These are phyloP conservation scores for Coniochaeta sp. DNA, from an alignment of 2,329 filamentous ascomycete genomes.

Conservation along the genomic window DNA sequence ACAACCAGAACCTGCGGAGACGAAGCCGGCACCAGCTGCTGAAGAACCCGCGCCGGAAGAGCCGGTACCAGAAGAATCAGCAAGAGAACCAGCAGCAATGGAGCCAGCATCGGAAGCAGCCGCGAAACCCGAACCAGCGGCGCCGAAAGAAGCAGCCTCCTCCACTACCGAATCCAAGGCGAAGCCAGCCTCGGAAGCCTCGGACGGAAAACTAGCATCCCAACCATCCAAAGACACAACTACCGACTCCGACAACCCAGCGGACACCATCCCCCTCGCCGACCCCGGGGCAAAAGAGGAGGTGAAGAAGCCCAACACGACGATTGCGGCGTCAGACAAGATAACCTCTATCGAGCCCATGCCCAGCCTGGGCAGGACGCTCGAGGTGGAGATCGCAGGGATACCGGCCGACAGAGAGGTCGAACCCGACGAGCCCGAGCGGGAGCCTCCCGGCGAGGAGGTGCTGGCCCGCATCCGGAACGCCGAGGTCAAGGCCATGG, in stretches of 20 bases:
- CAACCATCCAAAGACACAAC: background rate
- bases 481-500: constrained; percentile 11
- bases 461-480: background rate
- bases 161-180: background rate
- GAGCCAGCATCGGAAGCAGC: background rate
- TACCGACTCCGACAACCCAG: background rate
- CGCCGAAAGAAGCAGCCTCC: background rate
- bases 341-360: background rate
- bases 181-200: background rate
- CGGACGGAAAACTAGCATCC: background rate
- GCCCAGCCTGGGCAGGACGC: background rate
- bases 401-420: background rate
- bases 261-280: background rate
- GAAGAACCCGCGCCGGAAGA: background rate
- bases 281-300: background rate
- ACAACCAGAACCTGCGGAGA: background rate
- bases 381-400: background rate
- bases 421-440: background rate
- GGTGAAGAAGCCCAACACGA: background rate
- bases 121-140: background rate
- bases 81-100: background rate
- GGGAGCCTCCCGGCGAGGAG: background rate
- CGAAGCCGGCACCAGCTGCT: background rate
- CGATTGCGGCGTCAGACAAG: background rate
- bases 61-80: too few species aligned